These are phyloP conservation scores for Parathielavia hyrcaniae DNA, from an alignment of 495 filamentous ascomycete genomes.

Conservation along the genomic window DNA sequence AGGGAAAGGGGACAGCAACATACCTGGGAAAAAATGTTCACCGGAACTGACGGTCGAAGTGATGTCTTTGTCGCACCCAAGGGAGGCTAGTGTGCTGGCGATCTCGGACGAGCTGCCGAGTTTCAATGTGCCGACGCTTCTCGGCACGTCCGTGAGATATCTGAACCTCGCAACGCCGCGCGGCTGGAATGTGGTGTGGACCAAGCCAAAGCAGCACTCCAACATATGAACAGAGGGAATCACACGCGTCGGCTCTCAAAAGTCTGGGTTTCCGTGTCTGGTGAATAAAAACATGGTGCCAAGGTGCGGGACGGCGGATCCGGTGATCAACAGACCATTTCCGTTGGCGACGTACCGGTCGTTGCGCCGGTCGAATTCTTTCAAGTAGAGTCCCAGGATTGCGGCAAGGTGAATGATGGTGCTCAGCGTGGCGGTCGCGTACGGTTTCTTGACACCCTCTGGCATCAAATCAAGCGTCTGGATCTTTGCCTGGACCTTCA, in stretches of 20 bases:
- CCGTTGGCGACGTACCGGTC: constrained; percentile 37
- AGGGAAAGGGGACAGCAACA: not conserved
- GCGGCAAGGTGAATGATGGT: constrained; percentile 35
- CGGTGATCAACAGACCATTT: constrained; percentile 22
- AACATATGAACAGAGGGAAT: not conserved
- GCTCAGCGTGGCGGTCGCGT: constrained; percentile 34
- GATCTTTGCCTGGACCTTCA: not conserved
- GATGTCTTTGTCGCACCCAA: not conserved
- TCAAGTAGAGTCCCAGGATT: constrained; percentile 37
- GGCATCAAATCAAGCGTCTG: constrained; percentile 1
- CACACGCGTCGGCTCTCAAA: not conserved
- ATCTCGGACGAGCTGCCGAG: not conserved
- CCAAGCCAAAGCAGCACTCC: not conserved
- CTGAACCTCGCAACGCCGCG: no score
- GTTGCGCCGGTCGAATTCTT: constrained; percentile 28
- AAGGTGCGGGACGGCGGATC: not conserved
- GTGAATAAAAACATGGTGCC: not conserved
- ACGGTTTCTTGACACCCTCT: constrained; percentile 32
- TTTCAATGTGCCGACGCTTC: not conserved
- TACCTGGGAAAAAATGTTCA: not conserved
- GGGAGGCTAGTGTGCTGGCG: not conserved
- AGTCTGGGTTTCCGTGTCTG: not conserved
- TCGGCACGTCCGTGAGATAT: not conserved
- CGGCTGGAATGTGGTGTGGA: not conserved
- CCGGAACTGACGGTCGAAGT: not conserved